phyloP scores from a whole-genome alignment of 148 eudicot genomes.

The Cornus florida region DNA sequence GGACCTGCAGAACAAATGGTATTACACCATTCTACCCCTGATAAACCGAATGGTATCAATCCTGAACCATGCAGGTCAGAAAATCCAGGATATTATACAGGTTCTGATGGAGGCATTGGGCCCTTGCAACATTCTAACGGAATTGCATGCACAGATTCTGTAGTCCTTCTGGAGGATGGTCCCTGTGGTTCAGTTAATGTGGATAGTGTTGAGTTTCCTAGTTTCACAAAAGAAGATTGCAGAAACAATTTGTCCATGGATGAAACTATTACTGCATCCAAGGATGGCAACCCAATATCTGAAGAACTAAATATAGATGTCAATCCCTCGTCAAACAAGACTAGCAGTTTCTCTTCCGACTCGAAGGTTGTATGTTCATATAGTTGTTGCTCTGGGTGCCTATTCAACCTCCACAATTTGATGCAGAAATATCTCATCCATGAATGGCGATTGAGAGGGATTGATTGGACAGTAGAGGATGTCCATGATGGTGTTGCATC shows the following conservation, averaged over 20 bases:
- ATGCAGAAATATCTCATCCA: conserved; percentile 37
- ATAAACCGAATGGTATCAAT: conserved; percentile 23
- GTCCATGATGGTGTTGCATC: conserved; percentile 66
- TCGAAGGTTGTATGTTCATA: conserved; percentile 51
- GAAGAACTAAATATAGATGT: conserved; percentile 18
- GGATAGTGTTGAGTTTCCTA: conserved; percentile 10
- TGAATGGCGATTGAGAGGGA: conserved; percentile 42
- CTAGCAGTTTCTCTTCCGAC: conserved; percentile 15
- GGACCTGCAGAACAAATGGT: conserved; percentile 15
- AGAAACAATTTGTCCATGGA: conserved; percentile 17
- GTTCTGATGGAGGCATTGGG: conserved; percentile 15
- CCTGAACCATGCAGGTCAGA: conserved; percentile 15
- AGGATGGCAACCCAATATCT: conserved; percentile 17
- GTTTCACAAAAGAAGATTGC: conserved; percentile 20
- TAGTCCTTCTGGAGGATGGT: conserved; percentile 14
- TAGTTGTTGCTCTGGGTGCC: conserved; percentile 65
- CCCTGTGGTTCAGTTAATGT: conserved; percentile 22
- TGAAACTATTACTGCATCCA: conserved; percentile 18
- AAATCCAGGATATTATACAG: conserved; percentile 21
- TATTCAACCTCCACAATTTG: conserved; percentile 41
- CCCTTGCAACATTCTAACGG: conserved; percentile 41
- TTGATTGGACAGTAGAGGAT: conserved; percentile 61
- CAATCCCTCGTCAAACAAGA: conserved; percentile 13
- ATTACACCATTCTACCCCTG: conserved; percentile 18
- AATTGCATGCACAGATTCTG: conserved; percentile 23